phyloP scores from a whole-genome alignment of 2,329 filamentous ascomycete species.

The Rhinocladiella similis region DNA sequence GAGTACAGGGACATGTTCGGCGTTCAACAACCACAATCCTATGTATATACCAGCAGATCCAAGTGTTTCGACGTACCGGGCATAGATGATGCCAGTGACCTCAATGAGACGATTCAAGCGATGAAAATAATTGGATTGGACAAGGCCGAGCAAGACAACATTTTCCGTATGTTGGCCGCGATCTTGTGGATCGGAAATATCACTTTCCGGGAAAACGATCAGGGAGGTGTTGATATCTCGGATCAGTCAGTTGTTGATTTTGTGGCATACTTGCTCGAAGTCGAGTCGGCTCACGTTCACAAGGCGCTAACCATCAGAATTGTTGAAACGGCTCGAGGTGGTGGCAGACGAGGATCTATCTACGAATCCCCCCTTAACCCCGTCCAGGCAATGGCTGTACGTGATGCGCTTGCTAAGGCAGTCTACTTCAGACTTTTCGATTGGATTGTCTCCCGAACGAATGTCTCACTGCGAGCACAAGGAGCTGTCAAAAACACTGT shows the following conservation, averaged over 20 bases:
- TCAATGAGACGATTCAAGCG: conserved; percentile 83
- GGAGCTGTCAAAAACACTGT: conserved; percentile 79
- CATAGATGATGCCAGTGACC: conserved; percentile 89
- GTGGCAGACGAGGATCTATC: conserved; percentile 63
- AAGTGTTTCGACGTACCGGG: conserved; percentile 94
- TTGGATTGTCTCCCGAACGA: conserved; percentile 94
- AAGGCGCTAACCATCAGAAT: conserved; percentile 88
- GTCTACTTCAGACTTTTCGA: conserved; percentile 98
- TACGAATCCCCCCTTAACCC: conserved; percentile 80
- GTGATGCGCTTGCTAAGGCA: conserved; percentile 90
- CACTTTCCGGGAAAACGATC: conserved; percentile 84
- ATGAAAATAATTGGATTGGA: conserved; percentile 92
- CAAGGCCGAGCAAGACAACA: conserved; percentile 88
- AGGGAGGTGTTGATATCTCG: conserved; percentile 79
- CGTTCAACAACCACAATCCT: conserved; percentile 86
- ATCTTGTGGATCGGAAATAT: conserved; percentile 96
- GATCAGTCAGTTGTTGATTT: conserved; percentile 94
- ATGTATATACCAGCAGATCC: conserved; percentile 88
- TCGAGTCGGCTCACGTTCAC: conserved; percentile 75
- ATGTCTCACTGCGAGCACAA: conserved; percentile 79
- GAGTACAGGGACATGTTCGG: conserved; percentile 86
- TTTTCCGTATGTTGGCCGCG: conserved; percentile 91
- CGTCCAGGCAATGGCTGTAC: conserved; percentile 79
- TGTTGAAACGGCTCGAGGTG: conserved; percentile 67
- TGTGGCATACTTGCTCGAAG: conserved; percentile 88